A percentile compares a stretch with the other conserved stretches of the same genome.
Conservation (phyloP, 768 basidiomycete species). For the Serendipita vermifera region DNA sequence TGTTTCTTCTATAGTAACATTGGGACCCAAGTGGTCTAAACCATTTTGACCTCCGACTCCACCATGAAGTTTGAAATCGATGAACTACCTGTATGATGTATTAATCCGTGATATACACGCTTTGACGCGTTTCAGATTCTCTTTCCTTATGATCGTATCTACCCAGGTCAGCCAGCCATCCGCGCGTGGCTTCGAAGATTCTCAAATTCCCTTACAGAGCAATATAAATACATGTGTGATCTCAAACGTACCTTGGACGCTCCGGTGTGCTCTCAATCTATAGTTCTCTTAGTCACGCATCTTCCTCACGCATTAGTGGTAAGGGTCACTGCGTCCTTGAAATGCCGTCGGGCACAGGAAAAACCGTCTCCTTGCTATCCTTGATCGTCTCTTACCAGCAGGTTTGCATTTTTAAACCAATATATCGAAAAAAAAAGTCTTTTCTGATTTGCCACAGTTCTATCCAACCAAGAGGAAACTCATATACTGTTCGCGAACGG, state of each 20-base stretch:
- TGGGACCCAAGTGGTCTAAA: too few species aligned
- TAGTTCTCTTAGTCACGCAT: neutral
- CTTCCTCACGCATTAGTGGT: slow-evolving; percentile 6
- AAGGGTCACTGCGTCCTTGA: slow-evolving; percentile 99
- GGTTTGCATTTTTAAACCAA: slow-evolving; percentile 29
- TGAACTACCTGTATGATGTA: slow-evolving; percentile 47
- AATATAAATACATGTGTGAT: slow-evolving; percentile 99
- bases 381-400: slow-evolving; percentile 98
- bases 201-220: slow-evolving; percentile 48
- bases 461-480: slow-evolving; percentile 87
- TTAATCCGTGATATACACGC: slow-evolving; percentile 6
- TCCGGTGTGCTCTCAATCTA: slow-evolving; percentile 38
- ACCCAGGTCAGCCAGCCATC: slow-evolving; percentile 55
- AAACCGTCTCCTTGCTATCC: slow-evolving; percentile 90
- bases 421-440: neutral
- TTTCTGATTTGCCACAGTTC: slow-evolving; percentile 46
- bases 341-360: slow-evolving; percentile 99
- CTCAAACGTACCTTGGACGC: slow-evolving; percentile 93
- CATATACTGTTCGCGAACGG: slow-evolving; percentile 97
- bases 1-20: too few species aligned
- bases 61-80: slow-evolving; percentile 75
- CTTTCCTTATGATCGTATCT: slow-evolving; percentile 90
- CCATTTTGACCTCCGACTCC: too few species aligned
- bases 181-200: slow-evolving; percentile 10
- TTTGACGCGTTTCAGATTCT: slow-evolving; percentile 42